Evolutionary conservation across 345 rosid genomes (phyloP), one percentile per base, ranked within the genome.

Genomic region (Excoecaria cochinchinensis): DNA sequence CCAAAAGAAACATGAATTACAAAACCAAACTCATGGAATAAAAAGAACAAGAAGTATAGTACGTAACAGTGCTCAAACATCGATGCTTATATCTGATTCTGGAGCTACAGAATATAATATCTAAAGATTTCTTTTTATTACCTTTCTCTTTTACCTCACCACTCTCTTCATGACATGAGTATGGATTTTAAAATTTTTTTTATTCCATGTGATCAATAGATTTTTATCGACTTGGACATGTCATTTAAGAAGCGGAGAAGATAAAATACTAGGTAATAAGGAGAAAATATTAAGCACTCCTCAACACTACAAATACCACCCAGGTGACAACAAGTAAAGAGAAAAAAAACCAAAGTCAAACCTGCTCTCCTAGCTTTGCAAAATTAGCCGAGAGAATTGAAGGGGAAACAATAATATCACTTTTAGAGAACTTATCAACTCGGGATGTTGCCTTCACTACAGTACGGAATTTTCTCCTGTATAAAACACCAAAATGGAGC

Each of bases 341-440:
- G 63, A 13, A 8, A 44, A 44, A 44, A 44, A 44, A 44, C 44
- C 14, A 67, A 74, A 72, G 25, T 50, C 9, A 61, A 67, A 90
- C 97, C 97, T 92, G 99, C 69, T 95, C 98, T 48, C 99, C 97
- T 76, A 95, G 82, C 83, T 91, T 95, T 1, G 99, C 48, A 52
- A 95, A 95, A 82, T 95, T 93, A 51, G 98, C 98, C 1, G 98
- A 95, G 78, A 93, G 94, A 78, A 95, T 95, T 4, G 98, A 95
- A 47, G 98, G 99, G 81, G 98, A 93, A 69, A 95, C 93, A 50
- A 95, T 88, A 65, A 95, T 83, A 80, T 95, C 94, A 51, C 85
- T 90, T 85, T 95, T 95, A 6, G 96, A 95, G 93, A 86, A 95
- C 85, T 86, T 92, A 81, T 93, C 99, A 52, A 95, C 97, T 46